Base-by-base conservation (phyloP, 1,284 basidiomycete genomes). In the Microbotryum silenes-acaulis region DNA sequence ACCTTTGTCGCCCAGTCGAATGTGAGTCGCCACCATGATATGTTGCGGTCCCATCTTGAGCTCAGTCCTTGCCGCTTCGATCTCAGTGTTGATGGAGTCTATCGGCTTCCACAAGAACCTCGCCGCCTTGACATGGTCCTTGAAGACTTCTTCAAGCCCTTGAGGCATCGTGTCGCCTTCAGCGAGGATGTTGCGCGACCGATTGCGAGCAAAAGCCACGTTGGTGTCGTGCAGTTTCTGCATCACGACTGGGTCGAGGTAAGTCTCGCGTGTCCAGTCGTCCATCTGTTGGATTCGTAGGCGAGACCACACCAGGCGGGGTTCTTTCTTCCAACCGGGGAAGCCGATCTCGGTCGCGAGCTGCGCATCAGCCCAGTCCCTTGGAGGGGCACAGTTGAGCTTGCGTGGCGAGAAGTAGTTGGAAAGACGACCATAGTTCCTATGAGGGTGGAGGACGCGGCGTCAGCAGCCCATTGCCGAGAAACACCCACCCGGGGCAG, bases 381-480 rank as follows among this genome's bases (percentile, higher is more conserved):
- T 4, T 4, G 63, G 63, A 8, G 63, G 63, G 12, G 56, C 46
- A 33, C 63, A 64, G 25, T 44, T 25, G 21, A 64, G 44, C 6
- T 20, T 27, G 37, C 51, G 53, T 9, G 54, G 63, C 5, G 18
- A 46, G 47, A 64, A 64, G 54, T 64, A 64, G 51, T 48, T 47
- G 18, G 56, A 25, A 8, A 64, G 42, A n/a, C 60, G 59, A 31
- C 63, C 63, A 44, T 64, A 64, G 54, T 64, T 64, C 63, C 59
- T 61, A 47, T 10, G 16, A 7, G 8, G 8, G 23, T 21, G 7
- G 10, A 14, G 12, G 2, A 6, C 4, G 45, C 20, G 20, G 20
- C 16, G 16, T 4, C 14, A 23, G 25, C 9, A n/a, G 31, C 31
- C 31, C 31, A 31, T 31, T 31, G 8, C 37, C 37, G 14, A 42